Evolutionary conservation across 345 rosid species (phyloP).

Genomic region (Populus pruinosa): DNA sequence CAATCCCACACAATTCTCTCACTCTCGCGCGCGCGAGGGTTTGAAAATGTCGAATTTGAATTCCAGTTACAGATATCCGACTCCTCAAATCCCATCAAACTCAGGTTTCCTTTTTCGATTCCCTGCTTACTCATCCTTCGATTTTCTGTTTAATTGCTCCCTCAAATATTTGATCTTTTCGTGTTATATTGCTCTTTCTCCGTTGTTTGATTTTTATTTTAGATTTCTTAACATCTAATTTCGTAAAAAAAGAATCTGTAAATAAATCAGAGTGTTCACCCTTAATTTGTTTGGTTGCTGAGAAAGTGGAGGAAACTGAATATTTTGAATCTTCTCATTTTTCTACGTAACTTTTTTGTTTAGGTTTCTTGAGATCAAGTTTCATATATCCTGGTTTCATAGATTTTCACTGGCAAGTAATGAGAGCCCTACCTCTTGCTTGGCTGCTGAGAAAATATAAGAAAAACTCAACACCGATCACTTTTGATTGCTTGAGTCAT

Average conservation of each 20-base stretch:
- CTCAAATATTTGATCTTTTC: not conserved
- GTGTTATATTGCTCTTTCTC: not conserved
- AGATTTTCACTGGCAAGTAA: too few species aligned
- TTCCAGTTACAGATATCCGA: constrained; percentile 16
- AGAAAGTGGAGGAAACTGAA: not conserved
- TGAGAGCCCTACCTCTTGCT: too few species aligned
- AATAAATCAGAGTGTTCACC: not conserved
- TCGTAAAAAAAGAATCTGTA: not conserved
- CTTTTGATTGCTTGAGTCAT: too few species aligned
- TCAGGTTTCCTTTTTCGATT: constrained; percentile 17
- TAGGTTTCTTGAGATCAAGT: too few species aligned
- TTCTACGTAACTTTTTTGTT: too few species aligned
- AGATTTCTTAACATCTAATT: not conserved
- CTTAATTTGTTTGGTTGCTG: not conserved
- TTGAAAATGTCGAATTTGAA: constrained; percentile 21
- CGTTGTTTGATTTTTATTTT: not conserved
- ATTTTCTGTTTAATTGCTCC: too few species aligned
- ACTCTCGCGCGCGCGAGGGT: not conserved
- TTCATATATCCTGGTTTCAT: too few species aligned
- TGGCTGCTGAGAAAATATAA: too few species aligned
- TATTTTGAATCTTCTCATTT: too few species aligned
- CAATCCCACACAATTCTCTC: too few species aligned
- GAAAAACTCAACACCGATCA: too few species aligned
- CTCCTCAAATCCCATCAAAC: constrained; percentile 15
- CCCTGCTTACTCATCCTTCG: not conserved